Evolutionary conservation across 2,329 filamentous ascomycete genomes (phyloP), one percentile per base, ranked within the genome.

Genomic region (Lomentospora prolificans): DNA sequence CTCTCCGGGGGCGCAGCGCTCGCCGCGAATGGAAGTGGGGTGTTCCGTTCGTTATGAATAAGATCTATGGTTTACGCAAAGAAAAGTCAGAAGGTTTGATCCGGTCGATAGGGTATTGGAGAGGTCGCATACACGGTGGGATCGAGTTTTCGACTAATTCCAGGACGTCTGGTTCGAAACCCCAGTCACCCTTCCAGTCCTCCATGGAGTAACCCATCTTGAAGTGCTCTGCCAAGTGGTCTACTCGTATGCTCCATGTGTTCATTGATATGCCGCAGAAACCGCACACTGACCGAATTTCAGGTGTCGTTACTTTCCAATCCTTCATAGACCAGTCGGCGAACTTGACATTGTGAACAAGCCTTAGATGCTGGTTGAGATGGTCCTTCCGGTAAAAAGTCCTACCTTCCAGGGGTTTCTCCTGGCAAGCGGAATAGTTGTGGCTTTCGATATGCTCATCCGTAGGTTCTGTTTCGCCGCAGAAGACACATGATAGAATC

Each of bases 131-230:
- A 82, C 80, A 85, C 52, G 82, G 81, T 55, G 82, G 82, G 57
- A 86, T 83, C 50, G 81, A 81, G 64, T 85, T 85, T 67, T 85
- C 82, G 62, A 85, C 78, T 72, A 84, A 78, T 59, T 81, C 74
- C 61, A 83, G 71, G 44, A 85, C 76, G 33, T 79, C 76, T 27
- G 72, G 70, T 56, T 85, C 82, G 59, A 86, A 85, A 73, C 82
- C 82, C 81, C 82, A 85, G 67, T 83, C 82, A 71, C 82, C 82
- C 73, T 84, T 82, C 82, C 82, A 86, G 67, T 85, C 80, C 59
- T 78, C 79, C 82, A 86, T 86, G 63, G 78, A 81, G 60, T 77
- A 79, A 69, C 82, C 81, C 25, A 75, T 78, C 68, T 84, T 85
- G 72, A 85, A 86, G 67, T 85, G 82, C 60, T 84, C 80, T n/a